Conservation (phyloP, 495 filamentous ascomycete genomes). For the Hyaloscypha finlandica region DNA sequence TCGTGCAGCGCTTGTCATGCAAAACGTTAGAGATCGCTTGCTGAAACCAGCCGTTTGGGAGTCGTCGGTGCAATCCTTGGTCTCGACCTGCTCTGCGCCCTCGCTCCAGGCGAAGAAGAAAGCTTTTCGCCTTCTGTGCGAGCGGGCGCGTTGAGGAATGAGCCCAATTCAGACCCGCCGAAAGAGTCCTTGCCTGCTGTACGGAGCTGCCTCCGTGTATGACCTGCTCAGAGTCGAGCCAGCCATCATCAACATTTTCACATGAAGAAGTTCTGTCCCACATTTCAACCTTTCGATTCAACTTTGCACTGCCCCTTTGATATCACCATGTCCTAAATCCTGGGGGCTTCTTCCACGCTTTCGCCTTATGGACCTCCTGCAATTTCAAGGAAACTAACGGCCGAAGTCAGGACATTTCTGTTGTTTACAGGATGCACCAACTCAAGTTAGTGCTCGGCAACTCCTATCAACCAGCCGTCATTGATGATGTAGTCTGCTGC, state of each 20-base stretch:
- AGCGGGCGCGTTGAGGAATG: no score
- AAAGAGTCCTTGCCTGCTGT: no score
- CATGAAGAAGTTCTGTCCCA: neutral
- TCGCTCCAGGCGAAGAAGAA: neutral
- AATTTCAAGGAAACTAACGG: neutral
- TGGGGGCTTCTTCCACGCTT: neutral
- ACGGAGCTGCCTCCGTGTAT: neutral
- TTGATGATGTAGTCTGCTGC: constrained; percentile 9
- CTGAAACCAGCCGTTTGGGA: neutral
- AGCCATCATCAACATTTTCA: neutral
- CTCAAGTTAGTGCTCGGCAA: neutral
- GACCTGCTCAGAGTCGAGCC: neutral
- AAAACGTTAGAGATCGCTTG: neutral
- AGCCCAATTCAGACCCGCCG: no score
- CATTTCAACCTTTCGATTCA: neutral
- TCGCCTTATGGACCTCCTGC: neutral
- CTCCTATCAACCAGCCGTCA: constrained; percentile 1
- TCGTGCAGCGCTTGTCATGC: neutral
- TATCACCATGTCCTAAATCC: neutral
- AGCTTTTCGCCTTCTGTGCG: no score
- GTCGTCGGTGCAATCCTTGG: neutral
- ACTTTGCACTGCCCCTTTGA: neutral
- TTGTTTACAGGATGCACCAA: neutral
- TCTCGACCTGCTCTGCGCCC: neutral
- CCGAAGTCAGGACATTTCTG: neutral